These are phyloP conservation scores for Malassezia globosa DNA, from an alignment of 1,284 basidiomycete genomes.

Conservation along the genomic window DNA sequence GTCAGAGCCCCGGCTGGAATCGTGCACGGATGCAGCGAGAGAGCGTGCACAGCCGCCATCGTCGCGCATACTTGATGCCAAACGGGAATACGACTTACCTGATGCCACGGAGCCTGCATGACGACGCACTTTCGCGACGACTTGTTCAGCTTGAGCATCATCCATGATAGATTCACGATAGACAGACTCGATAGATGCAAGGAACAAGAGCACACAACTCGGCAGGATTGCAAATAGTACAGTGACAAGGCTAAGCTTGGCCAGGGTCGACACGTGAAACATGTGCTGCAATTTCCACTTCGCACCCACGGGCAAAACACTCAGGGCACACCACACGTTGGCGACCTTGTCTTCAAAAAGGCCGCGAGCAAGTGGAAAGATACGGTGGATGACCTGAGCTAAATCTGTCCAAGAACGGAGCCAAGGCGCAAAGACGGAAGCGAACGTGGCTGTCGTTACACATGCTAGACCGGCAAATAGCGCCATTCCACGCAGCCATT, in stretches of 20 bases:
- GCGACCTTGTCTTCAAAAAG: slow-evolving; percentile 93
- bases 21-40: slow-evolving; percentile 5
- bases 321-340: slow-evolving; percentile 64
- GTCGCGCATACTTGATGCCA: slow-evolving; percentile 12
- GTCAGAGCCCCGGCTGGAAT: slow-evolving; percentile 23
- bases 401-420: slow-evolving; percentile 55
- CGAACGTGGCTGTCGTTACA: slow-evolving; percentile 53
- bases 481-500: slow-evolving; percentile 53
- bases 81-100: neutral
- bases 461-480: slow-evolving; percentile 61
- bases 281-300: slow-evolving; percentile 30
- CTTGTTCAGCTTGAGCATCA: slow-evolving; percentile 11
- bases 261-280: slow-evolving; percentile 27
- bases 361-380: slow-evolving; percentile 79
- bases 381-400: slow-evolving; percentile 60
- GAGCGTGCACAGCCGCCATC: neutral
- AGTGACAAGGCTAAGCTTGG: slow-evolving; percentile 45
- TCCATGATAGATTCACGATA: slow-evolving; percentile 34
- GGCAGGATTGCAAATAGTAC: slow-evolving; percentile 47
- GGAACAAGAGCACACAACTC: slow-evolving; percentile 32
- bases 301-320: slow-evolving; percentile 32
- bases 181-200: slow-evolving; percentile 31
- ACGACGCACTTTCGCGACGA: slow-evolving; percentile 10
- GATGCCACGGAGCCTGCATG: slow-evolving; percentile 12
- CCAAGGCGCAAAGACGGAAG: slow-evolving; percentile 64